Base-by-base conservation (phyloP, 352 stramenopile genomes). In the Phytophthora brassicae region DNA sequence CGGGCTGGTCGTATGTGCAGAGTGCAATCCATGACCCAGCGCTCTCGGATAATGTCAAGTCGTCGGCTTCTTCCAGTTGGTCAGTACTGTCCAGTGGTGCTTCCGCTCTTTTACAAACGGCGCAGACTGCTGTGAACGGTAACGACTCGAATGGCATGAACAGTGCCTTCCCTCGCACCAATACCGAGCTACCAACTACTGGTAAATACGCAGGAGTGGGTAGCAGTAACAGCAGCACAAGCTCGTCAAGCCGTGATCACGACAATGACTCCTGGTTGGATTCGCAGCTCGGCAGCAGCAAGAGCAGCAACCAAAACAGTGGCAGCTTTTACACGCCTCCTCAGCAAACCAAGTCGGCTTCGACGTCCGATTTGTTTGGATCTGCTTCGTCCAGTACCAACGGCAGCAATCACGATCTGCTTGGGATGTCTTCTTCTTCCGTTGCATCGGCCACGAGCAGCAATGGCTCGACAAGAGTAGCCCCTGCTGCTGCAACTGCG, bases 261-360 rank as follows among this genome's bases (percentile, higher is more conserved):
- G 57, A 88, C 65, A 89, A 89, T 46, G 78, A 88, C 65, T 92
- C 78, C 54, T 89, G 76, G 76, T 66, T 88, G 26, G 75, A 88
- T 45, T 70, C 77, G 26, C 76, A 89, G 58, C 70, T 88, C 14
- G 58, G 75, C 23, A 60, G 35, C 43, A 60, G 33, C 41, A 56
- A 16, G 29, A 67, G 35, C 47, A 59, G 14, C 35, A 66, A 52
- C 45, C 53, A 20, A 52, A 61, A 46, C 33, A 68, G 7, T 23
- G 39, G 33, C 39, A 70, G 45, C 26, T 67, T 57, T 42, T 60
- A 69, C 41, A 56, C 63, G 48, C 43, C 41, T 20, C 53, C 42
- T 14, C 48, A 70, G 48, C 50, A 68, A 56, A 7, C 64, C 51
- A 70, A 68, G 64, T 13, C 64, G 62, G 44, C 72, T 66, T 52